Base-by-base conservation (phyloP, 176 grass and related monocot species). In the Pontederia crassipes region DNA sequence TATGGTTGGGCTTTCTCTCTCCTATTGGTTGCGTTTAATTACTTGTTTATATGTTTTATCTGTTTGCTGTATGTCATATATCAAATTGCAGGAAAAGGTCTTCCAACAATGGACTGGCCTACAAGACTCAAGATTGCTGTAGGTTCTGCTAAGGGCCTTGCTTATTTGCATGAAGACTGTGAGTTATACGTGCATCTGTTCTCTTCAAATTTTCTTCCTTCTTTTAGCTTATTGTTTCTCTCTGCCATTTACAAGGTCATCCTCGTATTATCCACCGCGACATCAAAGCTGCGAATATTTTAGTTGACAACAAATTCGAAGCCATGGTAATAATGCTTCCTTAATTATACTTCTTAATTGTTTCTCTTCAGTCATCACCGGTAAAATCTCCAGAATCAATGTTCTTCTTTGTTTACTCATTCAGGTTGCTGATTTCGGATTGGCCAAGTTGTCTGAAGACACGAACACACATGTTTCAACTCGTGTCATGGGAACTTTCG, bases 401-500 rank as follows among this genome's bases (percentile, higher is more conserved):
- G 10, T 26, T 52, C 10, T 28, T 65, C 17, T 65, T 28, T 11
- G 51, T 14, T 58, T 61, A 20, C 59, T 9, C 32, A 10, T 73
- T 3, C 71, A 87, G 84, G 84, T 88, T 2, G 85, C 85, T 0
- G 85, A 88, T 28, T 88, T 88, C 62, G 90, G 86, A 26, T 67
- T 95, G 2, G 90, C 90, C 29, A 95, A 86, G 67, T 60, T 95
- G 53, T 85, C 86, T 18, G 77, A 80, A 2, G 90, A 95, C 78
- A 95, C 77, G 67, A 81, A 86, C 74, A 89, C 90, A 9, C 90
- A 95, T 53, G 90, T 95, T 55, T 95, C 90, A 14, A 95, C 90
- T 14, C 90, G 90, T 59, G 86, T 95, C 55, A 95, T 95, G 90
- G 90, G 90, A 35, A 95, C 90, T 2, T 95, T 95, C 62, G 90